Base-by-base conservation (phyloP, 768 basidiomycete species). In the Mycena alexandri region DNA sequence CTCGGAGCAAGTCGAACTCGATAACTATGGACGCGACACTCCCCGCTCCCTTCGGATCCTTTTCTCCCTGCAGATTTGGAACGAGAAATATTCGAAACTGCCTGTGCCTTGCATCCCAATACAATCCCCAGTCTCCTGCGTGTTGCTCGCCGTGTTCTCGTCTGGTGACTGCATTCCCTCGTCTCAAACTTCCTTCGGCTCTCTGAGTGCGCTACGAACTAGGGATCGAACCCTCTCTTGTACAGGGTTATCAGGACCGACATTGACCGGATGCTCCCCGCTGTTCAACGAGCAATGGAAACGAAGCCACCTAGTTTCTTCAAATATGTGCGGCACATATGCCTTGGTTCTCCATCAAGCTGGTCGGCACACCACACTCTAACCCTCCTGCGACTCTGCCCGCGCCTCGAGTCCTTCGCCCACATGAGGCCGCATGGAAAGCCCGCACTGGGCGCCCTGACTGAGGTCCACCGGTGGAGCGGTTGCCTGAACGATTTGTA, bases 171-270 rank as follows among this genome's bases (percentile, higher is more conserved):
- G 3, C 43, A 6, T 16, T 21, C 12, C 4, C n/a, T 12, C 38
- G 38, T 14, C 38, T 38, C 21, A 5, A 12, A 9, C n/a, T 1
- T 29, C 44, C 14, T 41, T 0, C 3, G 5, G 3, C 41, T 17
- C 1, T 21, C 56, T 65, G 48, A 58, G 29, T 21, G 19, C 38
- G 22, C 38, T 36, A 1, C 8, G 13, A 51, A 48, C 21, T 24
- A 68, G 67, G n/a, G 67, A 62, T 68, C 17, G 67, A 68, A 50
- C 67, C n/a, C 67, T 19, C 48, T 63, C 22, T 42, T 68, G 11
- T 68, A 68, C 36, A 62, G 43, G 33, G 63, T 57, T 13, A 54
- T 61, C 14, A 12, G 41, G 25, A 48, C 46, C 24, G 38, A 64
- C 21, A 34, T 2, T 19, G 14, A 5, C 36, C 41, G 13, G 7